A percentile compares a stretch with the other conserved stretches of the same genome.
These are phyloP conservation scores for Lachnellula subtilissima DNA, from an alignment of 2,329 filamentous ascomycete genomes.

Conservation along the genomic window DNA sequence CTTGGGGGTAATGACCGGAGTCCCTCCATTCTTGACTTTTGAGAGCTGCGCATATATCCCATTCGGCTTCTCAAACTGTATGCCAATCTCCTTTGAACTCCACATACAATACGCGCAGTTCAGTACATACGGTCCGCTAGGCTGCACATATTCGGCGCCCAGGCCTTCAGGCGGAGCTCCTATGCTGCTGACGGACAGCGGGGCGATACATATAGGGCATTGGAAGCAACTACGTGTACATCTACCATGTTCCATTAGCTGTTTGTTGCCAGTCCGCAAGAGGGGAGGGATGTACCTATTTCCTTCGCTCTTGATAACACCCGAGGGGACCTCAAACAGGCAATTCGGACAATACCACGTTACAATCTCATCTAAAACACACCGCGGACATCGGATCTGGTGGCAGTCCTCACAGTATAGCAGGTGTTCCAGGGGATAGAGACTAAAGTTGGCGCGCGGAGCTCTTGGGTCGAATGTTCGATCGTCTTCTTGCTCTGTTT, in stretches of 20 bases:
- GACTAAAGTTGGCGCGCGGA: slow-evolving; percentile 80
- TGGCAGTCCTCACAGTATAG: slow-evolving; percentile 98
- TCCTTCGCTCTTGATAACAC: slow-evolving; percentile 85
- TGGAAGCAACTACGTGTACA: slow-evolving; percentile 95
- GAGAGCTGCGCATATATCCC: slow-evolving; percentile 78
- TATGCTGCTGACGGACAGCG: slow-evolving; percentile 68
- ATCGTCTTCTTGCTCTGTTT: slow-evolving; percentile 55
- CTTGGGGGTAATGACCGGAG: slow-evolving; percentile 44
- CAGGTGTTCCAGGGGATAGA: slow-evolving; percentile 89
- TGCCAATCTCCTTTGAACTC: slow-evolving; percentile 82
- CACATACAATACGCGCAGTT: slow-evolving; percentile 90
- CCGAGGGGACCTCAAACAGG: slow-evolving; percentile 92
- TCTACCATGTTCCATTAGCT: slow-evolving; percentile 39
- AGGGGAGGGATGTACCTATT: slow-evolving; percentile 60
- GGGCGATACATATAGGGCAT: slow-evolving; percentile 82
- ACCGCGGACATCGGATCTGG: slow-evolving; percentile 89
- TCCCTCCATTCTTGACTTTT: slow-evolving; percentile 61
- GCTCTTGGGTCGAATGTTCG: slow-evolving; percentile 81
- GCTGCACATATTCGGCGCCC: slow-evolving; percentile 33
- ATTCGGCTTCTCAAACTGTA: slow-evolving; percentile 84
- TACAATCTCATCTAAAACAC: slow-evolving; percentile 87
- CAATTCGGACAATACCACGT: slow-evolving; percentile 95
- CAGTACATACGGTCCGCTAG: slow-evolving; percentile 65
- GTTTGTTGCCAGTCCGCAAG: not conserved
- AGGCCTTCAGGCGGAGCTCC: slow-evolving; percentile 42